Evolutionary conservation across 2,329 filamentous ascomycete genomes (phyloP), one percentile per base, ranked within the genome.

Genomic region (Leptographium galeiforme): DNA sequence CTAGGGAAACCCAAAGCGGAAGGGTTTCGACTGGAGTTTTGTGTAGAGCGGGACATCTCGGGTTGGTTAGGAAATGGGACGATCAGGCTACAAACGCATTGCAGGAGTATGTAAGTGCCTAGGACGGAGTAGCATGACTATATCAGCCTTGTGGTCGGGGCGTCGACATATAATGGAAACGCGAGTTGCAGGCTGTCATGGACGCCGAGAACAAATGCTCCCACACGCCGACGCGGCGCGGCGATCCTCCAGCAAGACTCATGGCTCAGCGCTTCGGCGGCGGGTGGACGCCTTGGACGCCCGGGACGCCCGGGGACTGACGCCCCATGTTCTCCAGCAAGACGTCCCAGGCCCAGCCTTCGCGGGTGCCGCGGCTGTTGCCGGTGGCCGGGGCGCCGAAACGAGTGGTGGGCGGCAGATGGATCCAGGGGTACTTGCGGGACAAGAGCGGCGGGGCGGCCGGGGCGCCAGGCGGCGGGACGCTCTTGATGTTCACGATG

Each of bases 321-420:
- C 53, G 51, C 38, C 47, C 55, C n/a, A 69, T 62, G 14, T 52
- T 47, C 3, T 58, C 57, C 12, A 61, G 52, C 12, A 72, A 34
- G 18, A 60, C 59, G 14, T 62, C 61, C 70, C 70, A 72, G 2
- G 65, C 63, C 67, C 68, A 71, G 2, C 61, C 64, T 1, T 59
- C 60, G 50, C 62, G 63, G 1, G 62, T 52, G 19, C 59, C 55
- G 4, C 53, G 52, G 13, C 56, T 58, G 52, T 58, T 58, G 48
- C 38, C 34, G 2, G 16, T 48, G 4, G 40, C n/a, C 4, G 57
- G 64, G 6, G 58, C 56, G 43, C 62, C 65, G 55, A 74, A 72
- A 10, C 62, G 58, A 1, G 52, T 57, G 1, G 48, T 2, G 2
- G 53, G 53, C 6, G 59, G 59, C 18, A 72, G 64, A 1, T 66